Conservation (phyloP, 148 eudicot species). For the Rhododendron molle region DNA sequence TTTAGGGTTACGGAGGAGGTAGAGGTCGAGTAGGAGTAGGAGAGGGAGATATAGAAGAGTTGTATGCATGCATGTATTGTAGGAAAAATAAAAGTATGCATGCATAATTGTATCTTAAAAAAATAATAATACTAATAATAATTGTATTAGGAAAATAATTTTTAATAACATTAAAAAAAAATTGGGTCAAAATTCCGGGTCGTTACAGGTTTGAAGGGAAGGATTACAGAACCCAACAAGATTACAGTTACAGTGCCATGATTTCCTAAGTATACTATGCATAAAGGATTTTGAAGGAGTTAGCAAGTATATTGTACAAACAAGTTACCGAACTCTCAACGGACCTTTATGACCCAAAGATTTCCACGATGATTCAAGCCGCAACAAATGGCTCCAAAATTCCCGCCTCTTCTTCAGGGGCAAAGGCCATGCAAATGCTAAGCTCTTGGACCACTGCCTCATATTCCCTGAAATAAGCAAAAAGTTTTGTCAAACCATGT, state of each 20-base stretch:
- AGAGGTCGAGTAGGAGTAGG: too few relatives aligned
- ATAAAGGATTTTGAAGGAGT: background rate
- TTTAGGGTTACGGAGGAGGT: too few relatives aligned
- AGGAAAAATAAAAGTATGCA: too few relatives aligned
- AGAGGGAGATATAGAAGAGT: too few relatives aligned
- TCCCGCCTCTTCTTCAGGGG: slow-evolving; percentile 87
- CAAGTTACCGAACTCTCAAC: slow-evolving; percentile 34
- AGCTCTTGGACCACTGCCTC: slow-evolving; percentile 82
- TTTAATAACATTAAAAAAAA: too few relatives aligned
- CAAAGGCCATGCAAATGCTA: slow-evolving; percentile 97
- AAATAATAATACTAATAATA: too few relatives aligned
- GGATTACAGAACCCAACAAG: background rate
- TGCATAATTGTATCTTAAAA: too few relatives aligned
- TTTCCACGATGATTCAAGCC: slow-evolving; percentile 75
- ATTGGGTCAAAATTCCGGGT: too few relatives aligned
- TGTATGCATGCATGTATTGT: too few relatives aligned
- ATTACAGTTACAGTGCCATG: background rate
- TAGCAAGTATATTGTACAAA: background rate
- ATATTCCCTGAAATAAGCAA: slow-evolving; percentile 50
- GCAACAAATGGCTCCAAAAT: slow-evolving; percentile 76
- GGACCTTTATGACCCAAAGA: slow-evolving; percentile 56
- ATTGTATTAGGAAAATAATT: too few relatives aligned
- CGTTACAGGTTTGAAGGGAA: background rate
- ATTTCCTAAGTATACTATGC: background rate
- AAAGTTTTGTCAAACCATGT: background rate